Evolutionary conservation across 805 yeast genomes (phyloP).

Genomic region (Cyberlindnera bimundalis): DNA sequence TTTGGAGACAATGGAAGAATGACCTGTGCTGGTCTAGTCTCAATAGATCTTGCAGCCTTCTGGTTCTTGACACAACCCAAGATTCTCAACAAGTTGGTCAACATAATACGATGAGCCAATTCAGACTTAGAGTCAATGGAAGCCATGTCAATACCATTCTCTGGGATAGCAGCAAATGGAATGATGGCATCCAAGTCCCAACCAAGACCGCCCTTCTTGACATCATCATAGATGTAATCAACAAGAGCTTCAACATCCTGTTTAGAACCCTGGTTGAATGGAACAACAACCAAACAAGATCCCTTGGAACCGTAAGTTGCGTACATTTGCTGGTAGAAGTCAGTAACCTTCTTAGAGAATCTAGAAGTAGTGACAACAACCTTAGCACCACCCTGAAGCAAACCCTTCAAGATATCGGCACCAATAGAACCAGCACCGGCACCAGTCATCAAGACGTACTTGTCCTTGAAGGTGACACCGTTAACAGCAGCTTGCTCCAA

Average conservation of each 20-base stretch:
- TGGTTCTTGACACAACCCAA: constrained; percentile 86
- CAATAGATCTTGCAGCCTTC: constrained; percentile 70
- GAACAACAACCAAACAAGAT: constrained; percentile 90
- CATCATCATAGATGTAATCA: constrained; percentile 78
- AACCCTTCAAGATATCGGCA: constrained; percentile 93
- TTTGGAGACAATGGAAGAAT: constrained; percentile 96
- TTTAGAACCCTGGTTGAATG: constrained; percentile 97
- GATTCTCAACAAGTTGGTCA: constrained; percentile 89
- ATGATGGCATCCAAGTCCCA: constrained; percentile 97
- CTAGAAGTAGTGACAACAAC: constrained; percentile 95
- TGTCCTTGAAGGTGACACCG: constrained; percentile 86
- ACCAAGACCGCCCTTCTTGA: constrained; percentile 85
- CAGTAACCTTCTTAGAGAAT: constrained; percentile 91
- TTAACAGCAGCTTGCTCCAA: constrained; percentile 92
- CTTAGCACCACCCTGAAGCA: constrained; percentile 96
- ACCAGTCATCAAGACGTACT: constrained; percentile 90
- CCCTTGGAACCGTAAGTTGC: constrained; percentile 92
- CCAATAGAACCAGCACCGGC: constrained; percentile 99
- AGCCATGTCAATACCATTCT: constrained; percentile 94
- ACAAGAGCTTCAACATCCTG: constrained; percentile 87
- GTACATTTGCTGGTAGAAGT: constrained; percentile 91
- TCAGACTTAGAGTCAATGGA: constrained; percentile 92
- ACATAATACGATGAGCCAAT: constrained; percentile 97
- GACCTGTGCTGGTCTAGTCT: constrained; percentile 98
- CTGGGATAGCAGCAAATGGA: constrained; percentile 99